Evolutionary conservation across 805 yeast genomes (phyloP), one percentile per base, ranked within the genome.

Genomic region (Ogataea henricii): DNA sequence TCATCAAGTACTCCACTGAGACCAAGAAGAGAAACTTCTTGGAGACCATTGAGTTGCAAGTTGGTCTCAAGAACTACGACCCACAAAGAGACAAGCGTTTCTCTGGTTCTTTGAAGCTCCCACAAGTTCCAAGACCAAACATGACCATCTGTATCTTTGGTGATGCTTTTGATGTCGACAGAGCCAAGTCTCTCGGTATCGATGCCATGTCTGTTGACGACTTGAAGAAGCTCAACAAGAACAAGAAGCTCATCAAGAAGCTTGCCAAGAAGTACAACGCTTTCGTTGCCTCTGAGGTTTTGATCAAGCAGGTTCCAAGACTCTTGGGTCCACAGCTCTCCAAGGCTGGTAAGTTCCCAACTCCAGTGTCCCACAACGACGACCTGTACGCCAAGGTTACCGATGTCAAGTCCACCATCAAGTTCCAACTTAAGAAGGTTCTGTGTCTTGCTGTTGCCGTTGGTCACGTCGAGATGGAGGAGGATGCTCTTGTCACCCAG

Each of bases 71-170:
- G 91, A 94, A 94, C 96, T 94, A 94, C 81, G 99, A 94, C 77
- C 98, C 99, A 74, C 99, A 94, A 84, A 91, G 99, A 89, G 99
- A 94, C 81, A 94, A 94, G 91, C 98, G 99, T 90, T 94, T 94
- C 97, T 92, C 98, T 75, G 99, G 99, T 82, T 72, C 98, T 73
- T 85, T 94, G 81, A 94, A 85, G 81, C 83, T 94, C 69, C 99
- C 99, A 73, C 85, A 84, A 73, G 96, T 95, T 64, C 99, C 99
- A 82, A 95, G 99, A 85, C 99, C 99, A 81, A 94, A 94, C 96
- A 89, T 94, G 98, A 88, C 98, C 79, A 78, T 94, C 82, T 94
- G 99, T 82, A 90, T 94, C 75, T 94, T 94, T 70, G 99, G 99
- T 87, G 99, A 94, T 78, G 99, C 99, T 74, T 94, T 92, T 73